Evolutionary conservation across 2,329 filamentous ascomycete species (phyloP), one percentile per base, ranked within the genome.

Genomic region (Alternaria panax): DNA sequence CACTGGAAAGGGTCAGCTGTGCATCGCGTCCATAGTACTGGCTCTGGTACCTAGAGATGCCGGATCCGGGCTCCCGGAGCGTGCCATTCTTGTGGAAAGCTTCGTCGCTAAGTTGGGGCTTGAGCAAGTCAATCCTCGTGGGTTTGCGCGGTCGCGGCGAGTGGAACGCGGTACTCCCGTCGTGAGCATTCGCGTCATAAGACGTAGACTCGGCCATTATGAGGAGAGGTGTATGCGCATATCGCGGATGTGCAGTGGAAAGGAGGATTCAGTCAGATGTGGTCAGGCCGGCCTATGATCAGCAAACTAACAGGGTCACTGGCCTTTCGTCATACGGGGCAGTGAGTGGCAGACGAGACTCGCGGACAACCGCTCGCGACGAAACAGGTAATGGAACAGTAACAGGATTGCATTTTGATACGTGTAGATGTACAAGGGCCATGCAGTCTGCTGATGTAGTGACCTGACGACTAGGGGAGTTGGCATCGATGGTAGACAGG

Each of bases 1-100:
- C 92, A 79, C 92, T 96, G 53, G 16, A n/a, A 11, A 27, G 32
- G 28, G 62, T 76, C 52, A 76, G 68, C 59, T 30, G 51, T 43
- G 46, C 20, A 27, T 40, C 20, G n/a, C 43, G 14, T 25, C 28
- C 11, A 32, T n/a, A 32, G 62, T 90, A 90, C 78, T 61, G 90
- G 90, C 78, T 20, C 90, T 46, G 51, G n/a, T 59, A 76, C 77
- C 77, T 79, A 30, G 78, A 79, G 25, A 75, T 56, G 3, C 68
- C 74, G 12, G 78, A 79, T 7, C 53, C 60, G 12, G 69, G 54
- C 40, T 68, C 71, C 34, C 64, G 72, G 60, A 63, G 60, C 27
- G 62, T 61, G 45, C 69, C 72, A 43, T 70, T 62, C 42, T 65
- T 66, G 42, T 59, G 64, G 18, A 73, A 64, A 12, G 66, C 48